Evolutionary conservation across 176 grass and related monocot species (phyloP).

Genomic region (Zea mays): Zm-B73-REFERENCE-NAM-5.0 NC_050099.1:217167501-217168000

Average conservation of each 20-base stretch:
- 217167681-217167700: slow-evolving; percentile 23
- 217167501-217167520: slow-evolving; percentile 16
- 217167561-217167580: slow-evolving; percentile 23
- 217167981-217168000: slow-evolving; percentile 12
- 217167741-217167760: slow-evolving; percentile 15
- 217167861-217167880: slow-evolving; percentile 16
- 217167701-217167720: slow-evolving; percentile 21
- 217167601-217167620: slow-evolving; percentile 21
- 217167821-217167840: slow-evolving; percentile 32
- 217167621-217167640: neutral
- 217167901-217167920: neutral
- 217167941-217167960: slow-evolving; percentile 31
- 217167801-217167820: slow-evolving; percentile 20
- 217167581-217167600: slow-evolving; percentile 1
- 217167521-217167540: slow-evolving; percentile 38
- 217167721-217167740: neutral
- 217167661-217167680: slow-evolving; percentile 35
- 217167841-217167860: neutral
- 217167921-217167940: slow-evolving; percentile 11
- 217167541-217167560: neutral
- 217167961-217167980: slow-evolving; percentile 14
- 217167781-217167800: slow-evolving; percentile 20
- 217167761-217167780: slow-evolving; percentile 13
- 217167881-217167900: slow-evolving; percentile 21
- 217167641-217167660: slow-evolving; percentile 23